A percentile compares a stretch with the other conserved stretches of the same genome.
Conservation (phyloP, 345 rosid genomes). For the sweet orange (Citrus sinensis) region DNA sequence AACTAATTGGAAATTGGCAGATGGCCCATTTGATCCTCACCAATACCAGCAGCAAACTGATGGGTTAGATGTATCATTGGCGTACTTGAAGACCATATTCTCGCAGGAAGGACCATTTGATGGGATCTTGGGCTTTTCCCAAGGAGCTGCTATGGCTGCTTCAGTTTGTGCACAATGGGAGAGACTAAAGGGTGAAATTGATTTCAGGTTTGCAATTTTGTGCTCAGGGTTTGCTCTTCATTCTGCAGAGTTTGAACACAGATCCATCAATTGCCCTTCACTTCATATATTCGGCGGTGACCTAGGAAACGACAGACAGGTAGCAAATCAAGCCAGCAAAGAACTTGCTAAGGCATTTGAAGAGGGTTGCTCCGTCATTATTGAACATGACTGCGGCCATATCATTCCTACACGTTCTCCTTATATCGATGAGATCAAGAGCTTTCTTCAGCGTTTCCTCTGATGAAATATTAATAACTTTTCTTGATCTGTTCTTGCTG, state of each 20-base stretch:
- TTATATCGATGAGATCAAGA: slow-evolving; percentile 59
- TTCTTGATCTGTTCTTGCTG: neutral
- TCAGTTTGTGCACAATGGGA: slow-evolving; percentile 42
- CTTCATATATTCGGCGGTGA: slow-evolving; percentile 83
- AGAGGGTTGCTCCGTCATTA: slow-evolving; percentile 46
- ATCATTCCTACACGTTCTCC: slow-evolving; percentile 80
- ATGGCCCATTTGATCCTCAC: slow-evolving; percentile 63
- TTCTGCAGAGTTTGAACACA: slow-evolving; percentile 24
- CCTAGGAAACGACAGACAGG: slow-evolving; percentile 73
- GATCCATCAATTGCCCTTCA: slow-evolving; percentile 64
- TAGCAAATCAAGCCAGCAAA: slow-evolving; percentile 59
- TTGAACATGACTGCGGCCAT: slow-evolving; percentile 87
- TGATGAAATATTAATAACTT: slow-evolving; percentile 20
- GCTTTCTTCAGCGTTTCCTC: slow-evolving; percentile 62
- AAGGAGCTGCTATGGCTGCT: slow-evolving; percentile 95
- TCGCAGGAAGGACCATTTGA: slow-evolving; percentile 81
- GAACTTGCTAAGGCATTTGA: slow-evolving; percentile 56
- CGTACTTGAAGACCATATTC: slow-evolving; percentile 46
- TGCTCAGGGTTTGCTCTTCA: slow-evolving; percentile 71
- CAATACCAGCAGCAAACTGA: slow-evolving; percentile 82
- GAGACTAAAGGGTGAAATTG: slow-evolving; percentile 44
- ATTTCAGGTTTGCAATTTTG: slow-evolving; percentile 71
- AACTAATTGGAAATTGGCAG: slow-evolving; percentile 54
- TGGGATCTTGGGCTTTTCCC: slow-evolving; percentile 90
- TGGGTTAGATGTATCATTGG: slow-evolving; percentile 59